Evolutionary conservation across 208 protist genomes (phyloP).

Genomic region (Leishmania mexicana): DNA sequence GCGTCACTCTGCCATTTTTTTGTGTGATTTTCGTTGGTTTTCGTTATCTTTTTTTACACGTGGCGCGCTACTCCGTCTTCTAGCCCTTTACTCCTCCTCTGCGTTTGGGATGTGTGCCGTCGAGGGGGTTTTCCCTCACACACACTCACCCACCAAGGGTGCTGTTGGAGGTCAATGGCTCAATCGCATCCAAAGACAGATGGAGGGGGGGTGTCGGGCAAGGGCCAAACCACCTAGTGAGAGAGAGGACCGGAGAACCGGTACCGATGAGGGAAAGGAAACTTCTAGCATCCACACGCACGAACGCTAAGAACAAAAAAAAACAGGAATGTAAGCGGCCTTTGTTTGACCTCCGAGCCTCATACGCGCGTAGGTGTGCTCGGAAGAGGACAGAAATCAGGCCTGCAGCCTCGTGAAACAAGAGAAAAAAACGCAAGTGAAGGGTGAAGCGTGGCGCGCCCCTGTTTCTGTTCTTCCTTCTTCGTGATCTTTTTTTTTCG

Average conservation of each 20-base stretch:
- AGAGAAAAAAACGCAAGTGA: background rate
- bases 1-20: background rate
- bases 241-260: background rate
- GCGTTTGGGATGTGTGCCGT: background rate
- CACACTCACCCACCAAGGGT: background rate
- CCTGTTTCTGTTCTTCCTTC: conserved; percentile 16
- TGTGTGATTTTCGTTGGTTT: background rate
- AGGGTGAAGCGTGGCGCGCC: background rate
- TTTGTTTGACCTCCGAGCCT: background rate
- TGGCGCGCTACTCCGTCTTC: background rate
- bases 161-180: background rate
- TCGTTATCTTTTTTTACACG: background rate
- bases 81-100: background rate
- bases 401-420: background rate
- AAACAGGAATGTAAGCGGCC: background rate
- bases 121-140: background rate
- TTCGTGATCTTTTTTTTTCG: conserved; percentile 1
- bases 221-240: background rate
- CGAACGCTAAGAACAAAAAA: background rate
- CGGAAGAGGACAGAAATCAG: background rate
- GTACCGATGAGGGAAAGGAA: background rate
- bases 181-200: background rate
- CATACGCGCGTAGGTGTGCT: background rate
- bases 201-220: background rate
- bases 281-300: background rate